These are phyloP conservation scores for Pyrrhoderma lamaoense DNA, from an alignment of 1,284 basidiomycete genomes.

Conservation along the genomic window DNA sequence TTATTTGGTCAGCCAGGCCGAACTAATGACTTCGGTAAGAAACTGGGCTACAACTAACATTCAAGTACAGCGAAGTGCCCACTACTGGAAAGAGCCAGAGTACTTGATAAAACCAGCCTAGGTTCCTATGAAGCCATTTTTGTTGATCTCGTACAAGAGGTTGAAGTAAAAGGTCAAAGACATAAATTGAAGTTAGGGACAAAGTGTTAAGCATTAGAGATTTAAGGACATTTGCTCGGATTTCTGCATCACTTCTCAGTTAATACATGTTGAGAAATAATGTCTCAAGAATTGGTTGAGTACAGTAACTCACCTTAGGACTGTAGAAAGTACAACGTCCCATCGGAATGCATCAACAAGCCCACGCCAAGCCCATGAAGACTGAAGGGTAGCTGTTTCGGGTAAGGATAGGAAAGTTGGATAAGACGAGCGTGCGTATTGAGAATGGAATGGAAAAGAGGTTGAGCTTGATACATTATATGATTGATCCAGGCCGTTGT, in stretches of 20 bases:
- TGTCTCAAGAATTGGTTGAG: neutral
- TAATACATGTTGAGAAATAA: neutral
- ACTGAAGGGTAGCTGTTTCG: conserved; percentile 52
- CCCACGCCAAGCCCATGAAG: conserved; percentile 51
- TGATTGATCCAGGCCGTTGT: too few relatives aligned
- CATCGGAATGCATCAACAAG: conserved; percentile 65
- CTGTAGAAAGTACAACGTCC: conserved; percentile 52
- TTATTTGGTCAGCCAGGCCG: neutral
- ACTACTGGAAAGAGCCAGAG: conserved; percentile 73
- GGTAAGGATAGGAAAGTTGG: conserved; percentile 26
- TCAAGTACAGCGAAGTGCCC: conserved; percentile 64
- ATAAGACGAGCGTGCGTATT: too few relatives aligned
- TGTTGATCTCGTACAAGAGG: conserved; percentile 58
- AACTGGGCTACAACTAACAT: conserved; percentile 40
- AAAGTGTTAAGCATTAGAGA: conserved; percentile 63
- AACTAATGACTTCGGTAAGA: neutral
- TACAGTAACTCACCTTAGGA: conserved; percentile 34
- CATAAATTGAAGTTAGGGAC: conserved; percentile 62
- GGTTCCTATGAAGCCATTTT: conserved; percentile 61
- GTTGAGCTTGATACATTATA: too few relatives aligned
- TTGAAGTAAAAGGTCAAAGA: conserved; percentile 67
- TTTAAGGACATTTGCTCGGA: conserved; percentile 65
- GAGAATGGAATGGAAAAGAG: too few relatives aligned
- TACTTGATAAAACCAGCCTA: conserved; percentile 66
- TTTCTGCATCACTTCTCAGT: conserved; percentile 56